phyloP scores from a whole-genome alignment of 305 asterid genomes.

The Solanum chacoense region DNA sequence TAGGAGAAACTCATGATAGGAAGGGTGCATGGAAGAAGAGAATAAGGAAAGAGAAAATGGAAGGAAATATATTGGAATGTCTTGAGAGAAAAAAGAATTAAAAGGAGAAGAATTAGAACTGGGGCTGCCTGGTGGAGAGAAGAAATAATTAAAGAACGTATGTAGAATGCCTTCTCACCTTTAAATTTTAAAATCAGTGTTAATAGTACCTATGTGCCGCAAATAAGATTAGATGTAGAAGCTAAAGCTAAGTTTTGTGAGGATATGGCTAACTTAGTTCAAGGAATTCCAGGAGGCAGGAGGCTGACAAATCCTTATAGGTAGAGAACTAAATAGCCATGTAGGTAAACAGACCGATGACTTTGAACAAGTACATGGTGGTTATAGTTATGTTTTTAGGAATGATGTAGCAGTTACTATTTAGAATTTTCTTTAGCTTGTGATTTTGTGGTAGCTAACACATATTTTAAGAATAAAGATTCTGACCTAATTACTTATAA shows the following conservation, averaged over 20 bases:
- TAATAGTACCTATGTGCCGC: not conserved
- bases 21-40: not conserved
- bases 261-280: not conserved
- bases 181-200: not conserved
- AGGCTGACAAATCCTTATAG: not conserved
- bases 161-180: not conserved
- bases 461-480: not conserved
- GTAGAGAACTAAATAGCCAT: not conserved
- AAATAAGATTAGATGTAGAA: not conserved
- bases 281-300: not conserved
- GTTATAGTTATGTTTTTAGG: not conserved
- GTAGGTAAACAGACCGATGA: not conserved
- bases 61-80: not conserved
- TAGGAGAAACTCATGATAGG: not conserved
- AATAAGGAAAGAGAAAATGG: not conserved
- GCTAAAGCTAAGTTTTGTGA: not conserved
- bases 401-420: not conserved
- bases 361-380: not conserved
- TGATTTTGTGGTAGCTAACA: not conserved
- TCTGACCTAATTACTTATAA: not conserved
- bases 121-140: not conserved
- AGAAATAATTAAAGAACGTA: not conserved
- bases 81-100: not conserved
- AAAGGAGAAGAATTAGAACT: not conserved
- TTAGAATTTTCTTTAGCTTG: not conserved